Evolutionary conservation across 768 basidiomycete genomes (phyloP).

Genomic region (Cyclocybe cylindracea): DNA sequence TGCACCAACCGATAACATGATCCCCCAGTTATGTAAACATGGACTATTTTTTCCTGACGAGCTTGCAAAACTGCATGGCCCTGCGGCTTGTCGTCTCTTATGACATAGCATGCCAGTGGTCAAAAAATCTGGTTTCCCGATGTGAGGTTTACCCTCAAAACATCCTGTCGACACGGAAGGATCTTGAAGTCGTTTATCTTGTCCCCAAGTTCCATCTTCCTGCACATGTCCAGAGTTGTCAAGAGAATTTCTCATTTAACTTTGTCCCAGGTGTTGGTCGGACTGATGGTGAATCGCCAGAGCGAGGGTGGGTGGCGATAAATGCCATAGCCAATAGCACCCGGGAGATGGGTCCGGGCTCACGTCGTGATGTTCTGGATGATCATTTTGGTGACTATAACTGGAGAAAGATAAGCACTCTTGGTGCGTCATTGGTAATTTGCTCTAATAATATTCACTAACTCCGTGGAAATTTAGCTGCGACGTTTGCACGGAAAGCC

Average conservation of each 20-base stretch:
- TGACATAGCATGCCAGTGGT: too few relatives aligned
- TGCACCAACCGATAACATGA: background rate
- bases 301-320: slow-evolving; percentile 29
- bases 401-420: slow-evolving; percentile 22
- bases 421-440: slow-evolving; percentile 16
- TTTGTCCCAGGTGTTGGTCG: slow-evolving; percentile 21
- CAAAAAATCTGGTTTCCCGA: slow-evolving; percentile 34
- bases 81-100: slow-evolving; percentile 25
- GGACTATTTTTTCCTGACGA: slow-evolving; percentile 32
- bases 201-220: slow-evolving; percentile 32
- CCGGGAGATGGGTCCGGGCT: slow-evolving; percentile 36
- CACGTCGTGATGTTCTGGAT: too few relatives aligned
- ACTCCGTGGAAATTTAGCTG: too few relatives aligned
- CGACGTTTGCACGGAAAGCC: too few relatives aligned
- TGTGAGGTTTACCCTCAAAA: slow-evolving; percentile 26
- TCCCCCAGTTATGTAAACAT: slow-evolving; percentile 33
- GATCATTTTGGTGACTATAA: slow-evolving; percentile 28
- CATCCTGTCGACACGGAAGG: too few relatives aligned
- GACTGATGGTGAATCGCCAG: slow-evolving; percentile 36
- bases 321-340: slow-evolving; percentile 29
- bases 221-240: slow-evolving; percentile 23
- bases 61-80: slow-evolving; percentile 4
- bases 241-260: slow-evolving; percentile 21
- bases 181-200: slow-evolving; percentile 15
- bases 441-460: too few relatives aligned